Base-by-base conservation (phyloP, 2,329 filamentous ascomycete genomes). In the Paracorniculantispora psalliotae region DNA sequence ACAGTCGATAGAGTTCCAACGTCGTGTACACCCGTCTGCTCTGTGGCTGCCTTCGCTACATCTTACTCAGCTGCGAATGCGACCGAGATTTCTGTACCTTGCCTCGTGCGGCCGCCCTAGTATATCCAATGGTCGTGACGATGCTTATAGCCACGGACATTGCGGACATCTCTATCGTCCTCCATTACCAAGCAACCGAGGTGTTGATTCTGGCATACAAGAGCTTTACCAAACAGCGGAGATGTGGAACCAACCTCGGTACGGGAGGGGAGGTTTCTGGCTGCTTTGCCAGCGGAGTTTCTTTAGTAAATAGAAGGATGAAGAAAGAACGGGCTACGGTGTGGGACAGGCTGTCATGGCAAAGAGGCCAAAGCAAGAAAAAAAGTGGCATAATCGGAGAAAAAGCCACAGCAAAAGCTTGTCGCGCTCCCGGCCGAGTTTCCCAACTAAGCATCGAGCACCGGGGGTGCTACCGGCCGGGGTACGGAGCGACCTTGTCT, bases 221-320 rank as follows among this genome's bases (percentile, higher is more conserved):
- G 43, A n/a, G 7, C 3, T 5, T 46, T 46, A 21, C 12, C 17
- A 46, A 17, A 28, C 30, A 30, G 48, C 30, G 19, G 30, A 53
- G 50, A 25, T 44, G 51, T 54, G 51, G 51, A 54, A 46, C 51
- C 37, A 41, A 17, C 50, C 50, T 53, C 50, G 50, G 50, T 30
- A 41, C 15, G 13, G 1, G 17, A 43, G 15, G 6, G 23, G 6
- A 43, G 35, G 23, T 28, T 30, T 53, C 50, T 43, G 50, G 50
- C 33, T 33, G 23, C 9, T 37, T 25, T 49, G 30, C 4, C 12
- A 12, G 50, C 50, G 50, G 37, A 53, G 50, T 53, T 53, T 30
- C 17, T 17, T 35, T n/a, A 10, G 50, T 3, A 21, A 15, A 35
- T 3, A 50, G 23, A 28, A 8, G 37, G n/a, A 41, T 7, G 15